Percentiles rank a stretch among this genome's conserved stretches.
These are phyloP conservation scores for Phialemonium atrogriseum DNA, from an alignment of 2,329 filamentous ascomycete genomes.

Conservation along the genomic window DNA sequence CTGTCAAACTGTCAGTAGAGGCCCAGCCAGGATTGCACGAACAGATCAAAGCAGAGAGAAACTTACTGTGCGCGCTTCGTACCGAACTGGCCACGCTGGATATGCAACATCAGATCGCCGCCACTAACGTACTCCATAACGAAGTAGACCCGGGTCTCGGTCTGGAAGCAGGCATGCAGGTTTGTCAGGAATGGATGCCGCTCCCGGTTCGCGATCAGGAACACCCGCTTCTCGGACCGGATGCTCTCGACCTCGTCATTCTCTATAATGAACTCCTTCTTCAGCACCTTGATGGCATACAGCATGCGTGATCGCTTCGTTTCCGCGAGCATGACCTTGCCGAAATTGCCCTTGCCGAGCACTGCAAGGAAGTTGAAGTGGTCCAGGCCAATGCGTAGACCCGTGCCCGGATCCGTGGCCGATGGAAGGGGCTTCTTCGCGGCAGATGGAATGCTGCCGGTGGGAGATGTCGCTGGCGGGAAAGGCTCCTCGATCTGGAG, in stretches of 20 bases:
- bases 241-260: constrained; percentile 99
- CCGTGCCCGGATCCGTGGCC: constrained; percentile 64
- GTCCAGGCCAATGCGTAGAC: constrained; percentile 83
- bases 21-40: constrained; percentile 33
- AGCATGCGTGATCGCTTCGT: constrained; percentile 87
- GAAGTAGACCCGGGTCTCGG: constrained; percentile 95
- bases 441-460: constrained; percentile 26
- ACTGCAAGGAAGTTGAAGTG: constrained; percentile 99
- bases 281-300: constrained; percentile 97
- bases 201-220: constrained; percentile 94
- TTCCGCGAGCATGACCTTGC: constrained; percentile 98
- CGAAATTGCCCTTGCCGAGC: constrained; percentile 97
- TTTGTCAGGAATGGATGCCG: constrained; percentile 92
- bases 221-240: constrained; percentile 93
- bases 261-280: constrained; percentile 99
- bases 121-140: constrained; percentile 99
- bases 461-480: constrained; percentile 24
- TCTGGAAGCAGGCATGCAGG: constrained; percentile 97
- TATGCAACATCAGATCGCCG: constrained; percentile 98
- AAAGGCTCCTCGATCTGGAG: constrained; percentile 25
- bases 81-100: constrained; percentile 92
- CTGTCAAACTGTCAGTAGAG: no score
- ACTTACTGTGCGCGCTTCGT: constrained; percentile 90
- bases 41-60: background rate
- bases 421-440: constrained; percentile 56